These are phyloP conservation scores for Saussurea involucrata DNA, from an alignment of 129 eudicot species.

Conservation along the genomic window DNA sequence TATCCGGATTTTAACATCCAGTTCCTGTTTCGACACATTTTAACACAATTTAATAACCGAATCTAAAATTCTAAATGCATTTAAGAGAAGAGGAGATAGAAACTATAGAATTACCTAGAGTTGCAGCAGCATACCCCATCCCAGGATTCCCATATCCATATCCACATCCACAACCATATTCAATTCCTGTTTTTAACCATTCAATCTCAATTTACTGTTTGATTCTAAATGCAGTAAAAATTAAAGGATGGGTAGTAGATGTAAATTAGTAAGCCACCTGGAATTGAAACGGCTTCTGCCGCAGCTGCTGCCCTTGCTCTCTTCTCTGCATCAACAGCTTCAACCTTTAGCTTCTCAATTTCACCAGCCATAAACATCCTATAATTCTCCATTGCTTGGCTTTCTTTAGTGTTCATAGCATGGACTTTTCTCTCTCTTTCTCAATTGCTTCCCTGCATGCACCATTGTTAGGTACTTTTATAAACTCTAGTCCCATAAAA, in stretches of 20 bases:
- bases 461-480: background rate
- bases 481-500: background rate
- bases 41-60: conserved; percentile 10
- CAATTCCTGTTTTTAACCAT: background rate
- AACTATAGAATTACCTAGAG: background rate
- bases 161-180: background rate
- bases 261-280: conserved; percentile 24
- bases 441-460: conserved; percentile 58
- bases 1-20: background rate
- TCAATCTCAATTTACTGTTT: background rate
- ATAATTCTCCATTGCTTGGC: conserved; percentile 49
- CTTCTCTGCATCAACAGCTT: conserved; percentile 61
- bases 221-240: background rate
- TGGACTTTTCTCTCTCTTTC: conserved; percentile 43
- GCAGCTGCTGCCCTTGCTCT: conserved; percentile 56
- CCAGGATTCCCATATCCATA: conserved; percentile 34
- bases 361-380: conserved; percentile 47
- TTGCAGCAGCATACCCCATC: conserved; percentile 24
- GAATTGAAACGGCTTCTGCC: conserved; percentile 29
- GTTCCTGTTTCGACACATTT: background rate
- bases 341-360: conserved; percentile 42
- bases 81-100: background rate
- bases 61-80: background rate
- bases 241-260: background rate
- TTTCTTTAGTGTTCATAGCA: conserved; percentile 27